Conservation (phyloP, 345 rosid genomes). For the Xanthoceras sorbifolium region DNA sequence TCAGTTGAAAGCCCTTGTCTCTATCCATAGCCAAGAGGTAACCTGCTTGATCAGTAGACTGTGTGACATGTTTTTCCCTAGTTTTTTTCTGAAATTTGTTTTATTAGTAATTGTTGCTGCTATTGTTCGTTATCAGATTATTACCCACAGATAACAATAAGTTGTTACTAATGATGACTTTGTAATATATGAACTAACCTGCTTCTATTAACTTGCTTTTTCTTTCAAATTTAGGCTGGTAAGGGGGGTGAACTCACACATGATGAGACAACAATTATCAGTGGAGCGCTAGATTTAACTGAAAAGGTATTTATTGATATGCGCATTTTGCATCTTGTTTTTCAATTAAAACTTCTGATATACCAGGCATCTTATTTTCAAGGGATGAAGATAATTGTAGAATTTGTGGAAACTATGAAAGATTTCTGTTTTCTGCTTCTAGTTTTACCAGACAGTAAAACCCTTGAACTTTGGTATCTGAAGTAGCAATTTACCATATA, state of each 20-base stretch:
- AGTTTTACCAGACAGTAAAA: background rate
- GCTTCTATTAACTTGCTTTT: slow-evolving; percentile 30
- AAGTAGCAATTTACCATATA: background rate
- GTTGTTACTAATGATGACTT: slow-evolving; percentile 20
- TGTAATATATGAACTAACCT: slow-evolving; percentile 22
- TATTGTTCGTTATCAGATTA: slow-evolving; percentile 7
- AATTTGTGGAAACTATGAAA: background rate
- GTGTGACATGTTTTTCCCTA: slow-evolving; percentile 3
- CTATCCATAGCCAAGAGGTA: slow-evolving; percentile 84
- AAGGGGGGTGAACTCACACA: slow-evolving; percentile 98
- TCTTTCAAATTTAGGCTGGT: slow-evolving; percentile 68
- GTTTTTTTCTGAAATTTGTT: background rate
- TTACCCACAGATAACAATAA: background rate
- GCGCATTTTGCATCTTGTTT: background rate
- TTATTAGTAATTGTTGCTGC: background rate
- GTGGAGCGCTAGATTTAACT: slow-evolving; percentile 95
- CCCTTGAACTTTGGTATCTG: background rate
- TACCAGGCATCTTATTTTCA: background rate
- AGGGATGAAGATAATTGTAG: slow-evolving; percentile 8
- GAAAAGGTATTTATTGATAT: slow-evolving; percentile 69
- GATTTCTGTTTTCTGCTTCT: background rate
- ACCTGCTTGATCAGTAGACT: slow-evolving; percentile 14
- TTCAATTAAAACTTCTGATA: background rate
- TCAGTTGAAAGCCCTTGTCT: slow-evolving; percentile 84
- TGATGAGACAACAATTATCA: slow-evolving; percentile 93